phyloP scores from a whole-genome alignment of 805 yeast genomes.

The Kluyveromyces dobzhanskii region DNA sequence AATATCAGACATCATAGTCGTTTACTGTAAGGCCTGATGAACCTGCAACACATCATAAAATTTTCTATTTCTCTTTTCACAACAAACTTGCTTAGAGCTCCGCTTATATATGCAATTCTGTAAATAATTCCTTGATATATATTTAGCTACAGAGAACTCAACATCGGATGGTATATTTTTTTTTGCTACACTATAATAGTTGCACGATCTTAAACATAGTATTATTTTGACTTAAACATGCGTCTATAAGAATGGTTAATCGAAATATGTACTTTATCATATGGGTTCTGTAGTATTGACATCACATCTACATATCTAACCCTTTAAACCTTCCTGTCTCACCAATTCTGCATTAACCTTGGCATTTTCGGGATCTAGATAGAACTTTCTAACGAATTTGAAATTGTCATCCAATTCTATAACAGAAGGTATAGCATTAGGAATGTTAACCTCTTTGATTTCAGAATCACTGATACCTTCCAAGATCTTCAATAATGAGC shows the following conservation, averaged over 20 bases:
- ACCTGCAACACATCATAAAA: too few species aligned
- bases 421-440: slow-evolving; percentile 76
- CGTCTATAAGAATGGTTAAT: too few species aligned
- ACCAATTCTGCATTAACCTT: slow-evolving; percentile 72
- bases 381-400: slow-evolving; percentile 44
- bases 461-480: slow-evolving; percentile 58
- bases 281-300: too few species aligned
- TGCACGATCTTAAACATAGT: too few species aligned
- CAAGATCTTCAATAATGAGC: slow-evolving; percentile 64
- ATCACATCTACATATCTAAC: neutral
- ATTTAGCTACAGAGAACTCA: too few species aligned
- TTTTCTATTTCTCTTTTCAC: too few species aligned
- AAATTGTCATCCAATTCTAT: slow-evolving; percentile 47
- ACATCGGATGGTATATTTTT: too few species aligned
- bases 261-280: too few species aligned
- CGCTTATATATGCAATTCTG: slow-evolving; percentile 1
- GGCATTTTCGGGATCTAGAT: slow-evolving; percentile 76
- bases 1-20: slow-evolving; percentile 34
- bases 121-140: neutral
- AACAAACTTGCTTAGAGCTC: too few species aligned
- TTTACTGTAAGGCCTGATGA: too few species aligned
- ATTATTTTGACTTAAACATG: too few species aligned
- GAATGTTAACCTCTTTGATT: slow-evolving; percentile 68
- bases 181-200: too few species aligned
- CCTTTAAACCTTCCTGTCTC: slow-evolving; percentile 57